Evolutionary conservation across 2,329 filamentous ascomycete species (phyloP).

Genomic region (Teratosphaeria zuluensis): DNA sequence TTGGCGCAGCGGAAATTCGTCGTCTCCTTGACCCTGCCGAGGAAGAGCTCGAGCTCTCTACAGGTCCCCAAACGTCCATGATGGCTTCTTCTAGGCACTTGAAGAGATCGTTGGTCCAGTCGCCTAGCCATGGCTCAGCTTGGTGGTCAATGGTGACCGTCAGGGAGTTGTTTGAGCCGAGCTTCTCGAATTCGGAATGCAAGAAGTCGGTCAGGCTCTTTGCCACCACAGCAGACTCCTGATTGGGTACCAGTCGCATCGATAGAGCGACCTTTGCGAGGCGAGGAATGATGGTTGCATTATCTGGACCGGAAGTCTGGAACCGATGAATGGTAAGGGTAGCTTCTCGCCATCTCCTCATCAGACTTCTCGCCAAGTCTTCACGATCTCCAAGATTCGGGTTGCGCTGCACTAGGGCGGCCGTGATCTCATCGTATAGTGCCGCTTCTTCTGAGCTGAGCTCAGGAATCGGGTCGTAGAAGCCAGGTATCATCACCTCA

Average conservation of each 20-base stretch:
- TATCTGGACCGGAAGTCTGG: slow-evolving; percentile 78
- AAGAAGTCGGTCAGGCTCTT: slow-evolving; percentile 58
- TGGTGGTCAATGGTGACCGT: slow-evolving; percentile 80
- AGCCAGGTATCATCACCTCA: slow-evolving; percentile 72
- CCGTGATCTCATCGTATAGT: slow-evolving; percentile 75
- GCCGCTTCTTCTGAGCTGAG: slow-evolving; percentile 66
- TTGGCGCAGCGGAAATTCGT: not conserved
- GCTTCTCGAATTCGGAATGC: slow-evolving; percentile 56
- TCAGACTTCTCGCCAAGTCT: slow-evolving; percentile 71
- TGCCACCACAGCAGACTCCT: slow-evolving; percentile 73
- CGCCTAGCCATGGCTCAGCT: slow-evolving; percentile 88
- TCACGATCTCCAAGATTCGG: slow-evolving; percentile 54
- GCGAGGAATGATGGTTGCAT: slow-evolving; percentile 83
- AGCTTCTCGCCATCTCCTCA: slow-evolving; percentile 91
- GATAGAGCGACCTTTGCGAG: slow-evolving; percentile 83
- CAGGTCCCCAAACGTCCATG: slow-evolving; percentile 69
- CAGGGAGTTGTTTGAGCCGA: slow-evolving; percentile 73
- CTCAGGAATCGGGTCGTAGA: slow-evolving; percentile 75
- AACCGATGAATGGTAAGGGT: slow-evolving; percentile 90
- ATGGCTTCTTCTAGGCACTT: slow-evolving; percentile 78
- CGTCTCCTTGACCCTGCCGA: not conserved
- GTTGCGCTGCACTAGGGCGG: slow-evolving; percentile 63
- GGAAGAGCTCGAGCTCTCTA: slow-evolving; percentile 13
- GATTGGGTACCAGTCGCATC: slow-evolving; percentile 84
- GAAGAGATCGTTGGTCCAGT: slow-evolving; percentile 85